Evolutionary conservation across 305 asterid genomes (phyloP).

Genomic region (Fraxinus sp.): DNA sequence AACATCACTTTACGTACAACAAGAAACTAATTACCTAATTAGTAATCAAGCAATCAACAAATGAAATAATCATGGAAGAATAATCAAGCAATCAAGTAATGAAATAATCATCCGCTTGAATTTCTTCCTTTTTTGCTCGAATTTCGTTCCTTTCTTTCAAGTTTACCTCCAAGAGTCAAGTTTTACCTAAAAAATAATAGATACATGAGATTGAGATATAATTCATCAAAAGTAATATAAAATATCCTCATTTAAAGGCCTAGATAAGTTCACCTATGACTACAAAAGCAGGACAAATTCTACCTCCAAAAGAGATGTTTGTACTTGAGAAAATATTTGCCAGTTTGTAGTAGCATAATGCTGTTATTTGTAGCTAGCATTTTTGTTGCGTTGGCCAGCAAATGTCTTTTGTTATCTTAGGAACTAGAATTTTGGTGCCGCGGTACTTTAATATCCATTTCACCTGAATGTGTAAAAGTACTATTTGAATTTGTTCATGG

Average conservation of each 20-base stretch:
- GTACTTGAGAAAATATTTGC: background rate
- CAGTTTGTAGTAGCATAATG: background rate
- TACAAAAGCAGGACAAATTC: background rate
- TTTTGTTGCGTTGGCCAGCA: background rate
- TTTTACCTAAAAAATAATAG: background rate
- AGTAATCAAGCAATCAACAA: background rate
- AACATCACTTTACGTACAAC: background rate
- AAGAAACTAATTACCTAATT: too few species aligned
- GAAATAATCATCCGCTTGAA: background rate
- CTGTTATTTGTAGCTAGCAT: background rate
- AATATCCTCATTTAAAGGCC: background rate
- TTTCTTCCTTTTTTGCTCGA: background rate
- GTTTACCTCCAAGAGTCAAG: background rate
- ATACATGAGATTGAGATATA: background rate
- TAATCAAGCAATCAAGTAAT: background rate
- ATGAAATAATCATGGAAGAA: background rate
- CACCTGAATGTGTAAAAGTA: background rate
- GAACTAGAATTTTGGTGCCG: background rate
- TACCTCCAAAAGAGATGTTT: background rate
- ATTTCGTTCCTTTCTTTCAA: background rate
- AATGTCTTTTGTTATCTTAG: background rate
- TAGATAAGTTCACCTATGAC: background rate
- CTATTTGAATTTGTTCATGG: background rate
- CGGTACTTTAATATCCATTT: background rate
- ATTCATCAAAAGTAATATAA: background rate